These are phyloP conservation scores for Diplodia corticola DNA, from an alignment of 2,329 filamentous ascomycete genomes.

Conservation along the genomic window DNA sequence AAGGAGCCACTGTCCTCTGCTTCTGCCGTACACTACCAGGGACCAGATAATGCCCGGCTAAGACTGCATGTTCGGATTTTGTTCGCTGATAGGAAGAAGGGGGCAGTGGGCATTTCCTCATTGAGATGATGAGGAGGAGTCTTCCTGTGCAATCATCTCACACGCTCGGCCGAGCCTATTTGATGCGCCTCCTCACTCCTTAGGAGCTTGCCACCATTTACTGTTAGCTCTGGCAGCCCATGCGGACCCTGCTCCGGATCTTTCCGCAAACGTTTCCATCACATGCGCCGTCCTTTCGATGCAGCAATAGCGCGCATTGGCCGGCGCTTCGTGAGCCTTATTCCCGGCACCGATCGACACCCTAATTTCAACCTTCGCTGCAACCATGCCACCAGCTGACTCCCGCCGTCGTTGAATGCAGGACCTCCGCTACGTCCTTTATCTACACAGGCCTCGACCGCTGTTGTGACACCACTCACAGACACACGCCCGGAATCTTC, in stretches of 20 bases:
- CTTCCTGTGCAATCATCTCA: neutral
- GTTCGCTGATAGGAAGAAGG: neutral
- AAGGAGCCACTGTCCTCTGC: too few species aligned
- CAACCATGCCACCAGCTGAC: neutral
- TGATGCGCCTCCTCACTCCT: neutral
- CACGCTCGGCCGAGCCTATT: neutral
- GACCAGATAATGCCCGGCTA: too few species aligned
- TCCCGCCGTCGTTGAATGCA: neutral
- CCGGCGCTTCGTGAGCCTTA: neutral
- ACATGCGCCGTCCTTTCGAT: neutral
- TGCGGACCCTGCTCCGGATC: neutral
- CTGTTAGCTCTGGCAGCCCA: neutral
- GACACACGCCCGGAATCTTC: constrained; percentile 34
- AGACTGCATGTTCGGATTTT: neutral
- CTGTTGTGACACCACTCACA: constrained; percentile 28
- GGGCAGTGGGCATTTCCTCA: neutral
- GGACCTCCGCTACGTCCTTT: neutral
- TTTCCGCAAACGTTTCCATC: neutral
- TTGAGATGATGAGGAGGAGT: neutral
- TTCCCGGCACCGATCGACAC: neutral
- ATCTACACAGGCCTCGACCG: neutral
- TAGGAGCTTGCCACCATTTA: neutral
- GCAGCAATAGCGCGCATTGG: neutral
- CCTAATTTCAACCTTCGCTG: neutral
- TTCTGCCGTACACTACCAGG: neutral